A percentile compares a stretch with the other conserved stretches of the same genome.
Evolutionary conservation across 2,329 filamentous ascomycete species (phyloP).

Genomic region (Fusarium tjaetaba): DNA sequence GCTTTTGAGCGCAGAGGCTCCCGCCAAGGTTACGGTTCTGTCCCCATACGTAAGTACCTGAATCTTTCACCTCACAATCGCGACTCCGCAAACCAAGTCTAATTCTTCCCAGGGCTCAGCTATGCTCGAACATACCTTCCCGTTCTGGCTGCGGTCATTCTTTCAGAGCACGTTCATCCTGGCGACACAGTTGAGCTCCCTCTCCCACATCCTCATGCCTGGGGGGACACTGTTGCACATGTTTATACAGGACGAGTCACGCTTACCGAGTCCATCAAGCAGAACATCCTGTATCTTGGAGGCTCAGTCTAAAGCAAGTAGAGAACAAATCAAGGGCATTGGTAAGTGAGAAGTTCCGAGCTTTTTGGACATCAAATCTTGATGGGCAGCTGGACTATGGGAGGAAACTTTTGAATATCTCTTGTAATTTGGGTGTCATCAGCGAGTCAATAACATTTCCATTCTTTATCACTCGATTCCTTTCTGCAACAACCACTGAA

Average conservation of each 20-base stretch:
- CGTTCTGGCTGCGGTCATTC: conserved; percentile 63
- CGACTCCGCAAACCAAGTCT: background rate
- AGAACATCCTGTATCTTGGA: conserved; percentile 66
- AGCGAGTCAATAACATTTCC: background rate
- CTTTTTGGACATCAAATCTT: background rate
- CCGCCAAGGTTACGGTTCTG: conserved; percentile 14
- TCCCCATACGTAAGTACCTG: conserved; percentile 41
- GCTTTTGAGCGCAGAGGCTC: conserved; percentile 16
- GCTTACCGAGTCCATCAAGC: conserved; percentile 55
- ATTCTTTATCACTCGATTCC: background rate
- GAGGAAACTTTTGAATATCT: background rate
- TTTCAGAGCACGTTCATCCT: conserved; percentile 61
- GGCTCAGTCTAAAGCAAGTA: conserved; percentile 53
- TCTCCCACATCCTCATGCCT: conserved; percentile 65
- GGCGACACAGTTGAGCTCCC: conserved; percentile 68
- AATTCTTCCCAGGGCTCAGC: conserved; percentile 40
- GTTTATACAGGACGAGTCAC: conserved; percentile 63
- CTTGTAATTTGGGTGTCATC: background rate
- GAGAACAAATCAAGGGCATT: background rate
- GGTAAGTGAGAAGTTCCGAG: background rate
- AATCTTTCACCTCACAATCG: background rate
- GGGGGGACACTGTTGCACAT: conserved; percentile 64
- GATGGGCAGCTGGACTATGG: background rate
- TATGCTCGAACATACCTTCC: conserved; percentile 56
- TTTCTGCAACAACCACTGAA: background rate